Evolutionary conservation across 1,284 basidiomycete species (phyloP), one percentile per base, ranked within the genome.

Genomic region (Microbotryomycetes sp.): DNA sequence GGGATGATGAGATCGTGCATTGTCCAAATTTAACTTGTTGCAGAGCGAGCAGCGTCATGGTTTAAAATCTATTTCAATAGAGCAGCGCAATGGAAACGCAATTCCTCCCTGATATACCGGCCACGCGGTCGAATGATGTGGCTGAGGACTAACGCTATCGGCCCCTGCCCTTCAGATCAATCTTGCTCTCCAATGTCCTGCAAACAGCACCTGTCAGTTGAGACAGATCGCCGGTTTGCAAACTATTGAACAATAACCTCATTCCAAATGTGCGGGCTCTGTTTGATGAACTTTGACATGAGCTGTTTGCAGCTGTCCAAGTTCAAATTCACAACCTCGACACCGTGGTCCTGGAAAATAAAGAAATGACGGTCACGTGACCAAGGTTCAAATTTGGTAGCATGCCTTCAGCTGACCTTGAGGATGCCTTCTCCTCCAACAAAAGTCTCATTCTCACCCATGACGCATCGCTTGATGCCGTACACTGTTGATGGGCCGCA

Each of bases 221-320:
- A n/a, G n/a, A n/a, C n/a, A n/a, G n/a, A n/a, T n/a, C n/a, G n/a
- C n/a, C n/a, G n/a, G n/a, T n/a, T n/a, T n/a, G n/a, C n/a, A n/a
- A n/a, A n/a, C n/a, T n/a, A n/a, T n/a, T 58, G 48, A 19, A 46
- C 50, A 51, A 53, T 58, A 15, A 58, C 61, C 48, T 63, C 61
- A 26, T 48, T 46, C 61, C 78, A 49, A 60, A 82, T 82, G 77
- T 82, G 77, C 29, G 82, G 83, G 14, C 79, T 77, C 64, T 80
- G 78, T 36, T 71, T 61, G 32, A 84, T 82, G 66, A 82, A 84
- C 36, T 72, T 73, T 16, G 59, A 53, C 81, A 84, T 81, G 64
- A 83, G 66, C 1, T 72, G 73, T 66, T 77, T 79, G 67, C 81
- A 83, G 25, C 78, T 77, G 4, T 73, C 63, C 59, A 82, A 75